phyloP scores from a whole-genome alignment of 2,329 filamentous ascomycete genomes.

The Trichoderma semiorbis region DNA sequence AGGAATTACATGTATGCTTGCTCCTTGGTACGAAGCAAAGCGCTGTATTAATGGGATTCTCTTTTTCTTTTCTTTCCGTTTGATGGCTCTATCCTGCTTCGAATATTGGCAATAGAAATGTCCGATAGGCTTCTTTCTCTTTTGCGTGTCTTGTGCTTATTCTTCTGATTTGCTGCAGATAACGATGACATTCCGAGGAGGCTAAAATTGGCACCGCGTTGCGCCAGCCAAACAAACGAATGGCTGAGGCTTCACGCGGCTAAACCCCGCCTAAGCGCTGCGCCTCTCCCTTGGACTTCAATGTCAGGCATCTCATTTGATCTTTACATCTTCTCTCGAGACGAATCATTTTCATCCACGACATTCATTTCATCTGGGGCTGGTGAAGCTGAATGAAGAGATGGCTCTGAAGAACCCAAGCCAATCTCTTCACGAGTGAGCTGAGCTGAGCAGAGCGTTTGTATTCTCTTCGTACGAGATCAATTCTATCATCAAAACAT shows the following conservation, averaged over 20 bases:
- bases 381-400: neutral
- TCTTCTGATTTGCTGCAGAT: neutral
- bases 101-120: neutral
- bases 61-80: neutral
- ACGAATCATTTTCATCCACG: neutral
- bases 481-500: neutral
- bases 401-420: neutral
- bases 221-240: neutral
- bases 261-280: conserved; percentile 14
- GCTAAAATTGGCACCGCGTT: neutral
- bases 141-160: neutral
- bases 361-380: neutral
- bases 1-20: neutral
- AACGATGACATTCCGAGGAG: neutral
- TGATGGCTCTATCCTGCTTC: neutral
- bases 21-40: neutral
- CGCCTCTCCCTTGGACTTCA: conserved; percentile 1
- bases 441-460: neutral
- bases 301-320: neutral
- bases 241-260: conserved; percentile 4
- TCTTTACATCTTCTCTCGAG: neutral
- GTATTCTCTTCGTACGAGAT: neutral
- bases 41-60: neutral
- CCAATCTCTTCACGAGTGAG: neutral
- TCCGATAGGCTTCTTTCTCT: neutral